Evolutionary conservation across 139 green algal species (phyloP).

Genomic region (Spirogloea muscicola): DNA sequence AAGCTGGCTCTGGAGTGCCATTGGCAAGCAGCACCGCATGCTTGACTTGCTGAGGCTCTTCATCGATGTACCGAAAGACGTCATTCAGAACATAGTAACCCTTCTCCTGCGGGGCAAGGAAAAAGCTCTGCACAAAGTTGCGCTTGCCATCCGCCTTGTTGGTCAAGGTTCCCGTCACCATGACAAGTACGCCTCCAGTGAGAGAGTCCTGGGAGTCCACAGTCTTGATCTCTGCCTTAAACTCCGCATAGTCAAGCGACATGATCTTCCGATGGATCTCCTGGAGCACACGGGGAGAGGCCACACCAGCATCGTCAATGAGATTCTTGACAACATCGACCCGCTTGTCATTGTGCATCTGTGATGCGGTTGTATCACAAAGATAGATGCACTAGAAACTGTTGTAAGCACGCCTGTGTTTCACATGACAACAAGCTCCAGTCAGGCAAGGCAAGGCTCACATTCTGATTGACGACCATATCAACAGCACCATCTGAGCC

Average conservation of each 20-base stretch:
- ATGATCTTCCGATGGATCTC: slow-evolving; percentile 77
- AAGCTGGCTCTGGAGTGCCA: not conserved
- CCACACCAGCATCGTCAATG: not conserved
- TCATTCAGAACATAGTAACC: slow-evolving; percentile 91
- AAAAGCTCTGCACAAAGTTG: slow-evolving; percentile 84
- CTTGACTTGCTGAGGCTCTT: slow-evolving; percentile 9
- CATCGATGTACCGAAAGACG: slow-evolving; percentile 68
- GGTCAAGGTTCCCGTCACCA: slow-evolving; percentile 67
- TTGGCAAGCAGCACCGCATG: slow-evolving; percentile 5
- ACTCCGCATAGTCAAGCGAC: slow-evolving; percentile 55
- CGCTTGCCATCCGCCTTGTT: slow-evolving; percentile 27
- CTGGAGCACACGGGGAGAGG: slow-evolving; percentile 51
- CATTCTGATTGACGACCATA: slow-evolving; percentile 24
- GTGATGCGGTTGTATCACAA: too few species aligned
- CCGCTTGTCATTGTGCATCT: not conserved
- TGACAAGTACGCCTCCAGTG: slow-evolving; percentile 69
- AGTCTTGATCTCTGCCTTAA: slow-evolving; percentile 59
- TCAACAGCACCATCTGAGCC: slow-evolving; percentile 13
- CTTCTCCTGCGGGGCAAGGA: slow-evolving; percentile 80
- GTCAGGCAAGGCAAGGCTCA: slow-evolving; percentile 10
- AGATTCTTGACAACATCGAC: not conserved
- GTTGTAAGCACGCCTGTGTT: too few species aligned
- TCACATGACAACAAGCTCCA: slow-evolving; percentile 15
- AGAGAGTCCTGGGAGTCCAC: slow-evolving; percentile 77
- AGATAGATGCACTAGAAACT: too few species aligned